Evolutionary conservation across 2,329 filamentous ascomycete genomes (phyloP).

Genomic region (Dothideomycetidae sp.): DNA sequence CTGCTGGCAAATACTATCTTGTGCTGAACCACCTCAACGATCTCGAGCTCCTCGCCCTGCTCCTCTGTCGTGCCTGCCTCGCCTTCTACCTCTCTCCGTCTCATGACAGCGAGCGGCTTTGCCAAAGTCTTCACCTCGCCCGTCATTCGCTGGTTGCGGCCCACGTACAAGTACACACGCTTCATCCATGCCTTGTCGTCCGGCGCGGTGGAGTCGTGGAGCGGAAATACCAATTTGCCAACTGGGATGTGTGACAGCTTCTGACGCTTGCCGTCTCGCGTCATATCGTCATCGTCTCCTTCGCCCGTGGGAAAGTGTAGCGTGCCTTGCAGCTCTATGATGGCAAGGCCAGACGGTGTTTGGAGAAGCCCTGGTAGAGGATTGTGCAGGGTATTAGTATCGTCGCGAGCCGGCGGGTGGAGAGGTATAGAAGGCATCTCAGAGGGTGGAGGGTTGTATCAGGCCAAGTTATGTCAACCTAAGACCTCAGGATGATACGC

Average conservation of each 20-base stretch:
- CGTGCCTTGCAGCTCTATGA: conserved; percentile 84
- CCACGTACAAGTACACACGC: conserved; percentile 73
- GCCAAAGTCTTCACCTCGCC: conserved; percentile 82
- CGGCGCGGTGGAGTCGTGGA: conserved; percentile 44
- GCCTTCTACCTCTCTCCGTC: conserved; percentile 33
- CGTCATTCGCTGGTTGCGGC: conserved; percentile 72
- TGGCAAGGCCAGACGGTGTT: conserved; percentile 75
- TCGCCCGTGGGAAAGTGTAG: conserved; percentile 54
- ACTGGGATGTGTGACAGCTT: conserved; percentile 35
- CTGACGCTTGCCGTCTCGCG: conserved; percentile 21
- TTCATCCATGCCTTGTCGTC: conserved; percentile 70
- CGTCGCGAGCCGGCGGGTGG: background rate
- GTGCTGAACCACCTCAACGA: conserved; percentile 74
- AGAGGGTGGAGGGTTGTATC: too few relatives aligned
- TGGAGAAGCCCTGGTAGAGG: conserved; percentile 71
- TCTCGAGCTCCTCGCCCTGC: conserved; percentile 49
- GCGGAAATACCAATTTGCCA: conserved; percentile 64
- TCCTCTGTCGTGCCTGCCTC: too few relatives aligned
- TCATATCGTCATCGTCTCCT: conserved; percentile 11
- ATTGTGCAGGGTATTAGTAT: conserved; percentile 23
- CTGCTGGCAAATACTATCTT: conserved; percentile 74
- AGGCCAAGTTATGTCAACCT: too few relatives aligned
- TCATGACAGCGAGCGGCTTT: conserved; percentile 65
- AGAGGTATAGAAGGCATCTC: conserved; percentile 5
- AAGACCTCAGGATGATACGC: too few relatives aligned